These are phyloP conservation scores for Naganishia sp. DNA, from an alignment of 1,284 basidiomycete genomes.

Conservation along the genomic window DNA sequence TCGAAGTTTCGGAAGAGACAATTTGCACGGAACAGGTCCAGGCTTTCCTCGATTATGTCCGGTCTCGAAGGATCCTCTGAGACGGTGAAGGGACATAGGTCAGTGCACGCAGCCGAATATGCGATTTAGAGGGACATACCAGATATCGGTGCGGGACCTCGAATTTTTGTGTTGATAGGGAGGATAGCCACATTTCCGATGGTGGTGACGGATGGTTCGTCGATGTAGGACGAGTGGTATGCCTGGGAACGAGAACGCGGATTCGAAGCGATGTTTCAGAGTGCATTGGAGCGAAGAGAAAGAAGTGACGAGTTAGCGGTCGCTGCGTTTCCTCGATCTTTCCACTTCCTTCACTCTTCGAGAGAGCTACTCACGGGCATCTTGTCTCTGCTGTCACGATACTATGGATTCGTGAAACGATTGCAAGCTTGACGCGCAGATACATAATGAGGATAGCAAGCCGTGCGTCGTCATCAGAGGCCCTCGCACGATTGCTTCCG, in stretches of 20 bases:
- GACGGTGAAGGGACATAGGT: neutral
- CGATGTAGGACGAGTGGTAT: slow-evolving; percentile 95
- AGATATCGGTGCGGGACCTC: slow-evolving; percentile 79
- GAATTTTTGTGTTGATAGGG: slow-evolving; percentile 85
- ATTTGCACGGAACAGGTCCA: slow-evolving; percentile 98
- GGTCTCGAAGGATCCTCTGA: slow-evolving; percentile 71
- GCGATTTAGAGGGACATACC: slow-evolving; percentile 59
- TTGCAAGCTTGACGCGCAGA: too few species aligned
- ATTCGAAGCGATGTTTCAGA: neutral
- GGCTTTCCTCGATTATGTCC: slow-evolving; percentile 94
- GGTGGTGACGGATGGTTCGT: slow-evolving; percentile 73
- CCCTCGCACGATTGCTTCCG: neutral
- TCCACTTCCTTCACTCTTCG: too few species aligned
- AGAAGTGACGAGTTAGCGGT: neutral
- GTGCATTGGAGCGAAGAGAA: neutral
- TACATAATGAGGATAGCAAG: neutral
- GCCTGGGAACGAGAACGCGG: slow-evolving; percentile 61
- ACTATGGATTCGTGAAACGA: too few species aligned
- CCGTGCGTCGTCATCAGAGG: slow-evolving; percentile 17
- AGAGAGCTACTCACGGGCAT: slow-evolving; percentile 8
- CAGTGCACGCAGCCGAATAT: slow-evolving; percentile 28
- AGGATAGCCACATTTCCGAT: slow-evolving; percentile 89
- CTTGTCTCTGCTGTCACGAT: neutral
- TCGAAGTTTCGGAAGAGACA: slow-evolving; percentile 99
- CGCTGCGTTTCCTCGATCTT: neutral